Conservation (phyloP, 2,329 filamentous ascomycete species). For the Sclerotinia nivalis region DNA sequence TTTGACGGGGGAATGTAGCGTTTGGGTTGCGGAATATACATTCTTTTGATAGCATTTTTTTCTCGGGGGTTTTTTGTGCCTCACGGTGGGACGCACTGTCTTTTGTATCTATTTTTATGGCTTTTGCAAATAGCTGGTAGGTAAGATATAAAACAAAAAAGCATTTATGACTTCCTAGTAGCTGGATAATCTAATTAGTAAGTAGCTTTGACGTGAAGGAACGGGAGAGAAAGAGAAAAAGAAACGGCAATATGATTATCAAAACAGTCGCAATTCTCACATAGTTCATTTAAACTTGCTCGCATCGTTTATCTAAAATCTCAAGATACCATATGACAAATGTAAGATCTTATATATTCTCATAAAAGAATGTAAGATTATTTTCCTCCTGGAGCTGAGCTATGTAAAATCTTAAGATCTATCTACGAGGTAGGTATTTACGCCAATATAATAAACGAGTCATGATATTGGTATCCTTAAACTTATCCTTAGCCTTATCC, state of each 20-base stretch:
- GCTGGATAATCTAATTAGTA: neutral
- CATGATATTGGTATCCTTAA: slow-evolving; percentile 4
- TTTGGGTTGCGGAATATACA: neutral
- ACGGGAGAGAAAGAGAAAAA: neutral
- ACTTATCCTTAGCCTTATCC: neutral
- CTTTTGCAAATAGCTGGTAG: neutral
- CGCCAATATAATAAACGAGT: neutral
- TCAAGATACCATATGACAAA: too few relatives aligned
- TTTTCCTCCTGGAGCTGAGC: too few relatives aligned
- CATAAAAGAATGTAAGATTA: too few relatives aligned
- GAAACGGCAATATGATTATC: too few relatives aligned
- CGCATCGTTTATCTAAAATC: too few relatives aligned
- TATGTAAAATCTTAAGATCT: too few relatives aligned
- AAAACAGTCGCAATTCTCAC: too few relatives aligned
- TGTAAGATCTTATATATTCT: too few relatives aligned
- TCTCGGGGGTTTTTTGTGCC: neutral
- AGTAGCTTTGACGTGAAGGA: neutral
- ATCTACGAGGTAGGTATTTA: neutral
- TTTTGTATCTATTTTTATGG: neutral
- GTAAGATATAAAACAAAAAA: neutral
- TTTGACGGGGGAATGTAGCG: slow-evolving; percentile 29
- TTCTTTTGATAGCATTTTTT: neutral
- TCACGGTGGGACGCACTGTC: neutral
- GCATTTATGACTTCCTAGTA: neutral
- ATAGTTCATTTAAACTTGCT: too few relatives aligned